Evolutionary conservation across 2,329 filamentous ascomycete genomes (phyloP).

Genomic region (Sporothrix dimorphospora): DNA sequence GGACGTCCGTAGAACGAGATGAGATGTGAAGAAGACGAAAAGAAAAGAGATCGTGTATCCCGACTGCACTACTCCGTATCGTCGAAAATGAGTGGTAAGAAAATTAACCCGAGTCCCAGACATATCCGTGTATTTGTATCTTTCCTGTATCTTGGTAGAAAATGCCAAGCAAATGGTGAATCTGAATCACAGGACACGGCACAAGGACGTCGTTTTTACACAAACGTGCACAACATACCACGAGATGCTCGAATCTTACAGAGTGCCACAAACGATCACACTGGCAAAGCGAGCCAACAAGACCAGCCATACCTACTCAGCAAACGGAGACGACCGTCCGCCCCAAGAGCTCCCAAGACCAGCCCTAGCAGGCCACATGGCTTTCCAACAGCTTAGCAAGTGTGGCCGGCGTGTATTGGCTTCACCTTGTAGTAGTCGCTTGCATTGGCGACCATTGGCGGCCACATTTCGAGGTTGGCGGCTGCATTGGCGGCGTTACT

Average conservation of each 20-base stretch:
- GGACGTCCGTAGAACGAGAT: too few species aligned
- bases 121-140: background rate
- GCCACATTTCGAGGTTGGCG: background rate
- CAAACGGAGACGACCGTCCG: background rate
- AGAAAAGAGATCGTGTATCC: background rate
- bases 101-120: background rate
- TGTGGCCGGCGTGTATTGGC: background rate
- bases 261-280: background rate
- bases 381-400: background rate
- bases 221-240: background rate
- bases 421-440: conserved; percentile 10
- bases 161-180: background rate
- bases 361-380: conserved; percentile 2
- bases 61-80: background rate
- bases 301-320: background rate
- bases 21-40: conserved; percentile 8
- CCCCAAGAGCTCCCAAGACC: background rate
- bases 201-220: background rate
- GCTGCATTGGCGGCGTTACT: background rate
- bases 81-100: conserved; percentile 18
- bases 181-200: background rate
- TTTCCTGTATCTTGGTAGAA: background rate
- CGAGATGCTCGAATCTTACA: conserved; percentile 2
- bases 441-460: background rate
- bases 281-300: background rate